phyloP scores from a whole-genome alignment of 306 rosid species.

The Potentilla sterilis region DNA sequence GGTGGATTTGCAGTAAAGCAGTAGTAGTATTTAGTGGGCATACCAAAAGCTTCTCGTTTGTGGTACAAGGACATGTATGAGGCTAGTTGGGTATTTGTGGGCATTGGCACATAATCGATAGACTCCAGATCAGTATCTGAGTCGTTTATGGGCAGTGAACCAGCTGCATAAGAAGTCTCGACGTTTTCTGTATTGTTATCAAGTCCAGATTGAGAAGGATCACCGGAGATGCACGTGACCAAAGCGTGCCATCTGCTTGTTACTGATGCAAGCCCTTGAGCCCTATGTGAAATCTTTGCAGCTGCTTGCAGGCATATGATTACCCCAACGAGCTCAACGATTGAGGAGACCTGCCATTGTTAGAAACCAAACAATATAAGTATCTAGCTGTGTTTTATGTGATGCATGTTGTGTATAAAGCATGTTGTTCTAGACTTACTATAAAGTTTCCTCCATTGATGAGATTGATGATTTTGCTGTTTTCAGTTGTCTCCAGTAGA shows the following conservation, averaged over 20 bases:
- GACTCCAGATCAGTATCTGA: conserved; percentile 48
- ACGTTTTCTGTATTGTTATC: conserved; percentile 14
- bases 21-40: background rate
- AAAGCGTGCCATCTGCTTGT: conserved; percentile 54
- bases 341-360: conserved; percentile 32
- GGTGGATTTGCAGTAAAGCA: no score
- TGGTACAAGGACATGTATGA: conserved; percentile 38
- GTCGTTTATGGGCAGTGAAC: conserved; percentile 22
- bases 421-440: conserved; percentile 31
- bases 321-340: conserved; percentile 45
- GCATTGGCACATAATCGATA: conserved; percentile 29
- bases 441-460: conserved; percentile 46
- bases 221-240: conserved; percentile 39
- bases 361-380: background rate
- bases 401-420: background rate
- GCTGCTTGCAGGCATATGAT: conserved; percentile 44
- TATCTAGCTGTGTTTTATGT: background rate
- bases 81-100: conserved; percentile 35
- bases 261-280: conserved; percentile 41
- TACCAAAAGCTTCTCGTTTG: conserved; percentile 51
- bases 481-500: conserved; percentile 39
- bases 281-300: conserved; percentile 48
- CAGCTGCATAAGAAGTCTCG: background rate
- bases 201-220: conserved; percentile 14
- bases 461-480: conserved; percentile 27